Base-by-base conservation (phyloP, 345 rosid species). In the Lumnitzera littorea region DNA sequence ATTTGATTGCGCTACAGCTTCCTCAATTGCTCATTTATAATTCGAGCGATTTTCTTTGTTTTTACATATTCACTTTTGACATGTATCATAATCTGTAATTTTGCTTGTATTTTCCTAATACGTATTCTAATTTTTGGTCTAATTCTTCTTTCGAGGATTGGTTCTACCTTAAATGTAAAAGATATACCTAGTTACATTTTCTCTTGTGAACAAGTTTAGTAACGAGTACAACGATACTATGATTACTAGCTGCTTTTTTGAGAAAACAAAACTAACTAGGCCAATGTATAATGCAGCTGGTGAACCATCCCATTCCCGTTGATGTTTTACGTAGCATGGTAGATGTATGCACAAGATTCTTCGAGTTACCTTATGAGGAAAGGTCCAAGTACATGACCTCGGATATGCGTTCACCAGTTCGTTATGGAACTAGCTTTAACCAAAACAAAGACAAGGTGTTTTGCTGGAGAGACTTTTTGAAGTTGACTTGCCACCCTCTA, bases 391-490 rank as follows among this genome's bases (percentile, higher is more conserved):
- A 88, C 82, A 86, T 91, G 98, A 67, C 92, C 2, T 31, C 87
- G 8, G 87, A 91, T 61, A 82, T 91, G 90, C 46, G 56, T 0
- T 74, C 91, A 20, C 77, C 80, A 13, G 98, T 86, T 29, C 80
- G 98, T 29, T 91, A 79, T 47, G 98, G 98, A 31, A 91, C 98
- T 2, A 91, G 98, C 78, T 86, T 86, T 49, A 91, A 88, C 75
- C 98, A 91, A 67, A 86, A 5, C 70, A 88, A 84, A 61, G 98
- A 91, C 66, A 67, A 70, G 41, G 95, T 91, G 51, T 91, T 86
- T 53, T 84, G 84, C 57, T 91, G 98, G 98, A 83, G 96, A 76
- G 98, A 91, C 62, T 88, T 91, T 76, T 70, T 91, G 69, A 91
- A 91, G 70, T 78, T 91, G 16, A 74, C 54, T 53, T 88, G 90